Conservation (phyloP, 768 basidiomycete genomes). For the Podaxis sp. region DNA sequence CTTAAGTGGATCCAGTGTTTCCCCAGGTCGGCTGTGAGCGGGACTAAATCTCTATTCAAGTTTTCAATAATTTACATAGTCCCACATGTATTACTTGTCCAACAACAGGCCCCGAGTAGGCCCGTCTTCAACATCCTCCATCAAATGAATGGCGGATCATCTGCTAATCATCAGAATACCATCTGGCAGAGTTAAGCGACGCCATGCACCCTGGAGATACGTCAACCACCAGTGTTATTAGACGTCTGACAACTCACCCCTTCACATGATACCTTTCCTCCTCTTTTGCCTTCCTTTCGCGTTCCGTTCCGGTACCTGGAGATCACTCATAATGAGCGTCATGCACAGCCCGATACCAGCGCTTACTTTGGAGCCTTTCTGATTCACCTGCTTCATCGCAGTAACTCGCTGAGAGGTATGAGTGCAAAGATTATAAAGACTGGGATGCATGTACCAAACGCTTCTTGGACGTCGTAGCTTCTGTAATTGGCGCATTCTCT, state of each 20-base stretch:
- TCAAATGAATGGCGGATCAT: not conserved
- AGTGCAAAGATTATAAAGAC: not conserved
- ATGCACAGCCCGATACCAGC: not conserved
- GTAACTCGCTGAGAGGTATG: constrained; percentile 1
- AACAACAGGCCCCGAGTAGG: not conserved
- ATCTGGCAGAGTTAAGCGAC: not conserved
- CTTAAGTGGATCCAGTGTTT: not conserved
- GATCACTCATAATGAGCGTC: not conserved
- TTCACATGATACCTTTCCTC: constrained; percentile 1
- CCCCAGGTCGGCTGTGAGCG: not conserved
- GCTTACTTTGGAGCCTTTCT: not conserved
- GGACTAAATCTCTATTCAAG: not conserved
- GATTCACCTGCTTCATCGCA: constrained; percentile 1
- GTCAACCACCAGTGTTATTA: not conserved
- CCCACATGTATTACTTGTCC: not conserved
- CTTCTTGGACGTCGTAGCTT: not conserved
- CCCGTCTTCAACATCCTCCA: not conserved
- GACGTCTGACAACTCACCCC: not conserved
- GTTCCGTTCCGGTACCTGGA: constrained; percentile 1
- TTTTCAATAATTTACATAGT: not conserved
- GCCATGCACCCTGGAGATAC: not conserved
- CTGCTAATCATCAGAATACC: not conserved
- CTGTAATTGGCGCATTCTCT: not conserved
- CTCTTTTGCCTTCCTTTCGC: constrained; percentile 4
- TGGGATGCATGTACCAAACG: not conserved